phyloP scores from a whole-genome alignment of 73 alveolate species.

The Tetrahymena malaccensis region DNA sequence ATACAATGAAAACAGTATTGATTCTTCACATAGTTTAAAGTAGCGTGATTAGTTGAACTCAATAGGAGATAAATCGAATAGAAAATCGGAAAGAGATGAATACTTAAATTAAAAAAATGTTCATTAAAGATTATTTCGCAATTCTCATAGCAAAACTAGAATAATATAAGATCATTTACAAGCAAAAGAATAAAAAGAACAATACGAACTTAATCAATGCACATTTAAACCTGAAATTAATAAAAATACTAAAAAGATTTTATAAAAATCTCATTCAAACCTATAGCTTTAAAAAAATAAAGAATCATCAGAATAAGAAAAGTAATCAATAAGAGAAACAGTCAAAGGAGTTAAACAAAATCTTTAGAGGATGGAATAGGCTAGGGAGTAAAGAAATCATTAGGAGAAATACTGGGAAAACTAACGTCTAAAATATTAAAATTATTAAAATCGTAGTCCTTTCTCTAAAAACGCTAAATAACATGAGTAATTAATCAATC shows the following conservation, averaged over 20 bases:
- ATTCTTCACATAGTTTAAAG: not conserved
- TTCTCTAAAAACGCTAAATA: not conserved
- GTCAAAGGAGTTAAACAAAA: constrained; percentile 7
- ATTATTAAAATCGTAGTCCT: not conserved
- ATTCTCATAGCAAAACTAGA: not conserved
- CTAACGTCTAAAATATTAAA: not conserved
- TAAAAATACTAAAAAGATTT: not conserved
- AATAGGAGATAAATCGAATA: not conserved
- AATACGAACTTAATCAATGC: not conserved
- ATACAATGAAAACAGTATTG: not conserved
- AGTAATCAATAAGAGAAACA: not conserved
- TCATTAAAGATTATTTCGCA: not conserved
- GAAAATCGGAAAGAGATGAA: not conserved
- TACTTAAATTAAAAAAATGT: not conserved
- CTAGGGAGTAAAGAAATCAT: constrained; percentile 3
- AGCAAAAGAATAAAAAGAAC: not conserved
- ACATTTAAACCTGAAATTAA: not conserved
- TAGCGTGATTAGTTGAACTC: too few species aligned
- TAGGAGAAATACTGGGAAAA: constrained; percentile 19
- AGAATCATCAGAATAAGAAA: not conserved
- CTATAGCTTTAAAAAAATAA: not conserved
- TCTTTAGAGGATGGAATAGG: constrained; percentile 25
- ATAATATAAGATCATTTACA: not conserved
- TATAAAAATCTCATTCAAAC: not conserved
- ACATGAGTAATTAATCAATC: too few species aligned